A percentile compares a stretch with the other conserved stretches of the same genome.
phyloP scores from a whole-genome alignment of 2,329 filamentous ascomycete genomes.

The Fusarium compactum region DNA sequence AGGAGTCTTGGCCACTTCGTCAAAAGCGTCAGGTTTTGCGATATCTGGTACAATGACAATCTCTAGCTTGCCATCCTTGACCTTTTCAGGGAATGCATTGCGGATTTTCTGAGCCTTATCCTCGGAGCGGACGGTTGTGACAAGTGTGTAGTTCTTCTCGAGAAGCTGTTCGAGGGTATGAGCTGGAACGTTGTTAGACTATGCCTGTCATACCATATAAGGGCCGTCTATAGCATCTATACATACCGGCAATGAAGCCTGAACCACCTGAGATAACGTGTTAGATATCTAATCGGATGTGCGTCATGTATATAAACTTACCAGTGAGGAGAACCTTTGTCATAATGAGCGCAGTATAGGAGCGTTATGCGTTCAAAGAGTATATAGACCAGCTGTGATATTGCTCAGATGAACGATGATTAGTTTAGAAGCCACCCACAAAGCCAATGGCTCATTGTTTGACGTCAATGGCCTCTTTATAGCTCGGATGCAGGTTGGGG shows the following conservation, averaged over 20 bases:
- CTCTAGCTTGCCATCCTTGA: constrained; percentile 58
- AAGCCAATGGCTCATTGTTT: constrained; percentile 1
- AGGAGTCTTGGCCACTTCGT: constrained; percentile 66
- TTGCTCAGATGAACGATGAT: not conserved
- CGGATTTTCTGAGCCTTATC: constrained; percentile 66
- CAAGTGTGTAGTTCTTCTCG: constrained; percentile 61
- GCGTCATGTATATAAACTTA: constrained; percentile 9
- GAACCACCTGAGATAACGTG: constrained; percentile 47
- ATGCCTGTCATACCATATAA: not conserved
- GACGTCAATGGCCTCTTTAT: constrained; percentile 24
- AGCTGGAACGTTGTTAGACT: constrained; percentile 51
- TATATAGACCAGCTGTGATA: not conserved
- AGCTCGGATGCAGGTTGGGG: constrained; percentile 9
- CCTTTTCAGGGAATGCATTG: constrained; percentile 57
- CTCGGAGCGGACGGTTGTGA: constrained; percentile 68
- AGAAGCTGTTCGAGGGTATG: constrained; percentile 68
- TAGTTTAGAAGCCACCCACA: not conserved
- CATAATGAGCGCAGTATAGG: constrained; percentile 36
- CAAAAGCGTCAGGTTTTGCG: constrained; percentile 78
- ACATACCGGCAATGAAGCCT: constrained; percentile 53
- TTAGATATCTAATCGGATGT: constrained; percentile 12
- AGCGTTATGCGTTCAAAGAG: not conserved
- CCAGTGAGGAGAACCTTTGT: constrained; percentile 51
- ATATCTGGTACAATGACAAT: constrained; percentile 81
- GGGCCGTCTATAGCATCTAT: not conserved